These are phyloP conservation scores for Pulveroboletus ravenelii DNA, from an alignment of 768 basidiomycete species.

Conservation along the genomic window DNA sequence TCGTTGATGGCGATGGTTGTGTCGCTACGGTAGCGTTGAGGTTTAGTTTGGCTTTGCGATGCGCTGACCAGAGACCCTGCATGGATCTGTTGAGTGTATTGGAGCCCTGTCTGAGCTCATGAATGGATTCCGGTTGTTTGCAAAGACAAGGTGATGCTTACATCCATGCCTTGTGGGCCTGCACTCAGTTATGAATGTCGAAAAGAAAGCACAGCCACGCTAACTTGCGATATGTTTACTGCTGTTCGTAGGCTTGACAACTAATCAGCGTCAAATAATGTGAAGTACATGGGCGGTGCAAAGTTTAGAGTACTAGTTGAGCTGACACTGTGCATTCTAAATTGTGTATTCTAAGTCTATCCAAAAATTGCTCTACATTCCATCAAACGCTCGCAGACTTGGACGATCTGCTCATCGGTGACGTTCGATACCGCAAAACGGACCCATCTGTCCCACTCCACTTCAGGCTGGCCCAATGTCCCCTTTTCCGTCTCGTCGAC, in stretches of 20 bases:
- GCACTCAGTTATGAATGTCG: background rate
- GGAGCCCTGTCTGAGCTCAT: slow-evolving; percentile 56
- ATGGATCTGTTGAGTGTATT: slow-evolving; percentile 75
- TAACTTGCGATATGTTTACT: background rate
- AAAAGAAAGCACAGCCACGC: slow-evolving; percentile 3
- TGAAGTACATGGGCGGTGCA: too few relatives aligned
- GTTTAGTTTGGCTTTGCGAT: slow-evolving; percentile 63
- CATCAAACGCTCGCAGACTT: slow-evolving; percentile 48
- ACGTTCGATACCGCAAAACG: slow-evolving; percentile 81
- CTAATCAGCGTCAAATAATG: too few relatives aligned
- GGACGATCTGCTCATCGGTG: slow-evolving; percentile 52
- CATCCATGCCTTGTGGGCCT: slow-evolving; percentile 10
- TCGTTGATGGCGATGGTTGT: background rate
- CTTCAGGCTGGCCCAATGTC: slow-evolving; percentile 22
- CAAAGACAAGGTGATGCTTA: slow-evolving; percentile 1
- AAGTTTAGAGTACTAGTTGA: too few relatives aligned
- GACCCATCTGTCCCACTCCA: slow-evolving; percentile 58
- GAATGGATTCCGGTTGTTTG: background rate
- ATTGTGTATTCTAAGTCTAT: slow-evolving; percentile 33
- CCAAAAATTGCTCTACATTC: slow-evolving; percentile 36
- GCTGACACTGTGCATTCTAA: too few relatives aligned
- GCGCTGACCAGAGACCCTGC: slow-evolving; percentile 73
- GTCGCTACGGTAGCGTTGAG: slow-evolving; percentile 41
- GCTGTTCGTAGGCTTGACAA: too few relatives aligned
- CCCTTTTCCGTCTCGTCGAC: slow-evolving; percentile 10